Percentiles rank a stretch among this genome's conserved stretches.
Conservation (phyloP, 2,329 filamentous ascomycete genomes). For the Fonsecaea erecta region DNA sequence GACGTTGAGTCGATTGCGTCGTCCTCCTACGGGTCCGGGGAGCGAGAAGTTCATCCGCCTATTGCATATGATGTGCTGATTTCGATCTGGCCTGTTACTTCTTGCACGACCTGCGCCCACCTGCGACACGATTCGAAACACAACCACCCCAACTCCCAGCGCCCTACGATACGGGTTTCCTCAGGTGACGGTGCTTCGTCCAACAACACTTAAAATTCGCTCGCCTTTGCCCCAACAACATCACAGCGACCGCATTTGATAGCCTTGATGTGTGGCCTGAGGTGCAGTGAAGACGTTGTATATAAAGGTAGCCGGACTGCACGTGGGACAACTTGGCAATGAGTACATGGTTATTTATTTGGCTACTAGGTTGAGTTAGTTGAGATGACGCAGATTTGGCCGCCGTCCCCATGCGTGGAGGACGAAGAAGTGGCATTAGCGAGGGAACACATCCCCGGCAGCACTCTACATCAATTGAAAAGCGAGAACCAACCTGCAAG, state of each 20-base stretch:
- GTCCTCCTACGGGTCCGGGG: conserved; percentile 6
- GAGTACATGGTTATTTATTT: conserved; percentile 18
- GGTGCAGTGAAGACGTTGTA: neutral
- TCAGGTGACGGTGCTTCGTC: conserved; percentile 23
- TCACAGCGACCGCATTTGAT: neutral
- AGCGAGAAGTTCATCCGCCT: conserved; percentile 13
- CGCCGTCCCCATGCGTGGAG: conserved; percentile 52
- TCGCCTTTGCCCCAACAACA: neutral
- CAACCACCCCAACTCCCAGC: conserved; percentile 24
- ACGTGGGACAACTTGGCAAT: conserved; percentile 21
- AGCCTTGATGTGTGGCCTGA: neutral
- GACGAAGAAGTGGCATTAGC: conserved; percentile 50
- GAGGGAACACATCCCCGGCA: conserved; percentile 45
- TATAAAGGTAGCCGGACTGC: neutral
- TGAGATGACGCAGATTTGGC: conserved; percentile 41
- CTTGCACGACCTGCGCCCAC: conserved; percentile 27
- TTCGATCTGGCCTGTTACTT: conserved; percentile 31
- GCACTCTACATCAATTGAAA: conserved; percentile 35
- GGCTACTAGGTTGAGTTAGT: conserved; percentile 18
- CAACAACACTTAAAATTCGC: conserved; percentile 6
- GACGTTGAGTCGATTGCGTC: conserved; percentile 16
- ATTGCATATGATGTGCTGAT: conserved; percentile 29
- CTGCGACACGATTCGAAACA: conserved; percentile 26
- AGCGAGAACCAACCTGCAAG: conserved; percentile 37
- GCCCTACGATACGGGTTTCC: conserved; percentile 16